phyloP scores from a whole-genome alignment of 768 basidiomycete species.

The Lanmaoa pseudosensibilis region DNA sequence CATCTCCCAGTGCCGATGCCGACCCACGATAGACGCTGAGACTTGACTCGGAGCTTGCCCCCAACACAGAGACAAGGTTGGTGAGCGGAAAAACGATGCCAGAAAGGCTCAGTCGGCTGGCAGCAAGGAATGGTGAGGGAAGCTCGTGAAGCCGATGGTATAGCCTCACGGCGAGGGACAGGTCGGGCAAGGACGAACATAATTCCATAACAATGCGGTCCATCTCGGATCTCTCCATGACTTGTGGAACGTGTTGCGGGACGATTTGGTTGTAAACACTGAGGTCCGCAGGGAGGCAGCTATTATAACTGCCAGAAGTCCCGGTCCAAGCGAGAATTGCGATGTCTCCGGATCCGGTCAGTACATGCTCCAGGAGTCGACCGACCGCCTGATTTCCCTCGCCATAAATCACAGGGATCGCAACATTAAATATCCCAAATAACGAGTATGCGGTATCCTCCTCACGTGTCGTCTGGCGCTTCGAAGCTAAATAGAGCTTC shows the following conservation, averaged over 20 bases:
- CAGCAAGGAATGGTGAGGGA: neutral
- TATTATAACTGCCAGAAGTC: neutral
- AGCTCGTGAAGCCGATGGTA: neutral
- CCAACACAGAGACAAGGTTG: neutral
- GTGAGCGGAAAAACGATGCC: conserved; percentile 1
- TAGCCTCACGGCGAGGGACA: neutral
- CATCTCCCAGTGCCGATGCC: neutral
- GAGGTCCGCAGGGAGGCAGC: neutral
- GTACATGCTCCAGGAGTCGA: conserved; percentile 6
- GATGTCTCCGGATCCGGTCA: neutral
- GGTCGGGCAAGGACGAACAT: neutral
- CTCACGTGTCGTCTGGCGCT: neutral
- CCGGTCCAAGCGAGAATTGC: conserved; percentile 13
- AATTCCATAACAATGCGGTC: neutral
- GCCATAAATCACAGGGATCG: too few species aligned
- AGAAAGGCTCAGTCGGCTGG: conserved; percentile 4
- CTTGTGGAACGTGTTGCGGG: neutral
- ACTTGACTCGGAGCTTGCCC: neutral
- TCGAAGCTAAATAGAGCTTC: conserved; percentile 10
- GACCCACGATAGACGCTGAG: neutral
- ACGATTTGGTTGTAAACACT: neutral
- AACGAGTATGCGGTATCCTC: too few species aligned
- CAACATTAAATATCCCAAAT: too few species aligned
- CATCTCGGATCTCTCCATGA: neutral
- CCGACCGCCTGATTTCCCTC: conserved; percentile 1